phyloP scores from a whole-genome alignment of 805 yeast genomes.

The Saturnispora silvae region DNA sequence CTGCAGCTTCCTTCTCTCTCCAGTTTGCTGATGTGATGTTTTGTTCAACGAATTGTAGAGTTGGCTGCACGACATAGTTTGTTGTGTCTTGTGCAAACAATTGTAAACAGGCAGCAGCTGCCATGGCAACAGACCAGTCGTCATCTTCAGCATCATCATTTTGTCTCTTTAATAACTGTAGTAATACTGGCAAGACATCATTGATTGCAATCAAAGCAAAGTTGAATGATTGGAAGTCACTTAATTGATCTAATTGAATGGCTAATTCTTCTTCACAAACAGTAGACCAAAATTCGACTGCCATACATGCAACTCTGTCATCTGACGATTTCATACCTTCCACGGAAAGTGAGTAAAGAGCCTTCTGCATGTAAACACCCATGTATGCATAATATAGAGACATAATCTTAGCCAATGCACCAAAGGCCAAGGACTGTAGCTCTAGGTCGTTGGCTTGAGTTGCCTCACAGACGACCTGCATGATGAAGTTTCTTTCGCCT shows the following conservation, averaged over 20 bases:
- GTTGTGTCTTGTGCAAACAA: constrained; percentile 88
- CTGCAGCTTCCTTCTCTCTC: constrained; percentile 94
- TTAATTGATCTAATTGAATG: constrained; percentile 54
- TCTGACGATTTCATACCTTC: constrained; percentile 79
- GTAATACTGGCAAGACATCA: constrained; percentile 80
- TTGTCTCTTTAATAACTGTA: constrained; percentile 72
- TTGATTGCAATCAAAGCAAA: constrained; percentile 78
- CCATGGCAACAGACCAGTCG: constrained; percentile 97
- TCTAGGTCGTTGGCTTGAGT: constrained; percentile 81
- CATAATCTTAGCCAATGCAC: constrained; percentile 90
- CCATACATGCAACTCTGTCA: constrained; percentile 92
- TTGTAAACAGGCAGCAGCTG: constrained; percentile 95
- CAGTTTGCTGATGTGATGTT: constrained; percentile 55
- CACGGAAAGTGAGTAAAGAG: constrained; percentile 81
- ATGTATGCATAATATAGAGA: constrained; percentile 77
- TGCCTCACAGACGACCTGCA: constrained; percentile 98
- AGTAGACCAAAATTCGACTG: constrained; percentile 98
- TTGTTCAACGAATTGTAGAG: constrained; percentile 71
- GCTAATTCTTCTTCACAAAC: constrained; percentile 97
- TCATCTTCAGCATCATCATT: constrained; percentile 92
- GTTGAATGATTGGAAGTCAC: constrained; percentile 50
- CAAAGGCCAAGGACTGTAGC: constrained; percentile 89
- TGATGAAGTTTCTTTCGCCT: constrained; percentile 91
- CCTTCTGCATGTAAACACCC: constrained; percentile 96
- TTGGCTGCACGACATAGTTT: constrained; percentile 74